Evolutionary conservation across 257 asterid species (phyloP), one percentile per base, ranked within the genome.

Genomic region (Craterostigma plantagineum): DNA sequence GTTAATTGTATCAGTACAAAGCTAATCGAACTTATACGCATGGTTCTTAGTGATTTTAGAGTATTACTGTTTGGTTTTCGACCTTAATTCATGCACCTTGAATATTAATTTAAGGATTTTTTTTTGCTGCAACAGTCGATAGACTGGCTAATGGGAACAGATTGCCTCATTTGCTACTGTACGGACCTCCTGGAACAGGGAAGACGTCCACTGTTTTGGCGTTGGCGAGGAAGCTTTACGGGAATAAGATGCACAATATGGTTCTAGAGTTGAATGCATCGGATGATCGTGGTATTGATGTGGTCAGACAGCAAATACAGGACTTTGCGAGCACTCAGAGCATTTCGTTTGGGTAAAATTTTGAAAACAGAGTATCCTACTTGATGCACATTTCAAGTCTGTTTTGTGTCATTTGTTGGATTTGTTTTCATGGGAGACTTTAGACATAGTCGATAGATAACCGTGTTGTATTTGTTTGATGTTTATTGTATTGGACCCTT

Each of bases 101-200:
- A 37, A 18, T 56, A 7, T 33, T 39, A 55, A 15, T 35, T 36
- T 8, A 11, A 33, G 55, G 30, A 45, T 46, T 9, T 36, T 12
- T 12, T 12, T 58, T 57, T 56, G 54, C 59, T 59, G 54, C 27
- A 35, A 39, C 72, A 90, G 98, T 90, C 67, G 95, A 72, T 51
- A 69, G 76, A 73, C 76, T 90, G 51, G 93, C 99, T n/a, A 77
- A 71, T 56, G 80, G 83, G 58, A 79, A 83, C 53, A 67, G 79
- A 39, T 61, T 83, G 43, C 95, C 99, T 16, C 95, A 90, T 70
- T 67, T 90, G 80, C 75, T 90, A 42, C 79, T 90, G 35, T 90
- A 90, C 48, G 95, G 99, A 38, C 99, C 99, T 9, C 99, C 99
- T 1, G 99, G 95, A 43, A 90, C 99, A 0, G 99, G 99, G 64